Evolutionary conservation across 768 basidiomycete genomes (phyloP).

Genomic region (Trametes villosa): DNA sequence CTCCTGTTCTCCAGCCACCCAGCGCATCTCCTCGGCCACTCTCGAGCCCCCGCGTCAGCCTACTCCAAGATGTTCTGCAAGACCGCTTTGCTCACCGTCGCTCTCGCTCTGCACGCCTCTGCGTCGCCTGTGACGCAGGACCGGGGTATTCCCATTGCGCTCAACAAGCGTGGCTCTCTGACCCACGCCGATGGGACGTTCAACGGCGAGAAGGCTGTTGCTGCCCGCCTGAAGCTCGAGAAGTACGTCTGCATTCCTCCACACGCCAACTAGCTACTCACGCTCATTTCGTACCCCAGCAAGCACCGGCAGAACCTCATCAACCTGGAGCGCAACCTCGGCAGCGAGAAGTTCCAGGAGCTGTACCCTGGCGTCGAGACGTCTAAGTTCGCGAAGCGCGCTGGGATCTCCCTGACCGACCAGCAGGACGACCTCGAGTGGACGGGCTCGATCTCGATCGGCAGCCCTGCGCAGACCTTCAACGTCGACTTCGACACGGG

Average conservation of each 20-base stretch:
- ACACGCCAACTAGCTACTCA: not conserved
- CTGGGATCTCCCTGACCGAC: constrained; percentile 10
- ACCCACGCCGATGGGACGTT: constrained; percentile 20
- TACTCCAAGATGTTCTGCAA: constrained; percentile 28
- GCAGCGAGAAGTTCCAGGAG: constrained; percentile 10
- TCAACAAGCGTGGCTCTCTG: constrained; percentile 21
- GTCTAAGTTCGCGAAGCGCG: constrained; percentile 6
- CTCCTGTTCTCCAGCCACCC: not conserved
- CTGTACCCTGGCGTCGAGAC: constrained; percentile 1
- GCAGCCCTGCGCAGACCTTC: constrained; percentile 22
- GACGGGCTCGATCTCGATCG: constrained; percentile 16
- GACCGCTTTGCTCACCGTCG: constrained; percentile 24
- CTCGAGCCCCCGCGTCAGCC: constrained; percentile 4
- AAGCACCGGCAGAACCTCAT: constrained; percentile 25
- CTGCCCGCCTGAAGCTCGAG: constrained; percentile 4
- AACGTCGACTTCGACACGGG: constrained; percentile 28
- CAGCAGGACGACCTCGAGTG: constrained; percentile 8
- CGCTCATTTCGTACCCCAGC: not conserved
- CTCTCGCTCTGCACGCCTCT: constrained; percentile 27
- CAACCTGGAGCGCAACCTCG: constrained; percentile 20
- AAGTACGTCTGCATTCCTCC: constrained; percentile 5
- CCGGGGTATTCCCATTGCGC: constrained; percentile 9
- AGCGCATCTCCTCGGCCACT: not conserved
- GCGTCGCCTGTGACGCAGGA: constrained; percentile 19
- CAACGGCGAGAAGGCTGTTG: constrained; percentile 13